phyloP scores from a whole-genome alignment of 2,329 filamentous ascomycete genomes.

The Beauveria brongniartii region DNA sequence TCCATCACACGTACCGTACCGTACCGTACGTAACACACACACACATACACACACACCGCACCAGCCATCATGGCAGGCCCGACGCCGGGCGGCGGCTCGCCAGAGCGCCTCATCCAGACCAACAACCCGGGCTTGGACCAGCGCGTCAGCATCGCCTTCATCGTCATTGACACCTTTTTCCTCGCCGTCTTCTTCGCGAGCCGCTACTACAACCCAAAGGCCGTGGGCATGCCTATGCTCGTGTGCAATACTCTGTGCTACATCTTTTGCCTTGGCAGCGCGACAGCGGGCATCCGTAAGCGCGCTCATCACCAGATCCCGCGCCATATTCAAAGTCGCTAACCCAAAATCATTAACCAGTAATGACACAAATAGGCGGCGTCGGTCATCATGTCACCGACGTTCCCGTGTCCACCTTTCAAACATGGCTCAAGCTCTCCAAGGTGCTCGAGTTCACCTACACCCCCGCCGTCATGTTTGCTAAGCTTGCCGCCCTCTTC shows the following conservation, averaged over 20 bases:
- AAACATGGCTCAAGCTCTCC: constrained; percentile 12
- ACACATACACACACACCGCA: background rate
- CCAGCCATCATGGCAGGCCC: constrained; percentile 7
- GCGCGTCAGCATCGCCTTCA: constrained; percentile 12
- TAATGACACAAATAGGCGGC: constrained; percentile 12
- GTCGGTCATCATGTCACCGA: constrained; percentile 6
- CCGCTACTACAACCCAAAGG: constrained; percentile 11
- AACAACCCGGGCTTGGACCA: constrained; percentile 11
- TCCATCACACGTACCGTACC: background rate
- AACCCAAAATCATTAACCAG: background rate
- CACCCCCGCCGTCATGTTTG: constrained; percentile 13
- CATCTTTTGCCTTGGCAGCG: constrained; percentile 10
- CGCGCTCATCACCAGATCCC: background rate
- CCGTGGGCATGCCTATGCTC: constrained; percentile 11
- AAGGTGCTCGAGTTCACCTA: constrained; percentile 14
- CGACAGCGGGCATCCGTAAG: constrained; percentile 7
- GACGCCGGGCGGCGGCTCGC: background rate
- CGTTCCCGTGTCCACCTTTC: constrained; percentile 7
- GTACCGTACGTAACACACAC: background rate
- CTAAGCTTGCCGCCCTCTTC: constrained; percentile 12
- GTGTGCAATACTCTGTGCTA: constrained; percentile 12
- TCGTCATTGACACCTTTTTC: constrained; percentile 12
- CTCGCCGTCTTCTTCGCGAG: constrained; percentile 11
- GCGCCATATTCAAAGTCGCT: too few species aligned
- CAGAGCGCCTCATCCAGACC: constrained; percentile 9